phyloP scores from a whole-genome alignment of 179 eudicot species.

The Pouteria campechiana region DNA sequence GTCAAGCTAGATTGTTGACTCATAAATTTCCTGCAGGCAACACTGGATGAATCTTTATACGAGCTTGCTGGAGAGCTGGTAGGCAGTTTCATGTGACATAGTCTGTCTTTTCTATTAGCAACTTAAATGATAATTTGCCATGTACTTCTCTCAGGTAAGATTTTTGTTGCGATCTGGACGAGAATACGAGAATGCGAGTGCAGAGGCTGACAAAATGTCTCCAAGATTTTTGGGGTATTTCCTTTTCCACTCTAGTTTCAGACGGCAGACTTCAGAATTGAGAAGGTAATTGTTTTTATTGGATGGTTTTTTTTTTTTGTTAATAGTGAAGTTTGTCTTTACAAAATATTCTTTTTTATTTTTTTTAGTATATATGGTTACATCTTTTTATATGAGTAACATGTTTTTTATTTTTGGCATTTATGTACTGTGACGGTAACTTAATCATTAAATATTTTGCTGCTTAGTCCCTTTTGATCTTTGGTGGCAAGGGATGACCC shows the following conservation, averaged over 20 bases:
- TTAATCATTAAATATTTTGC: too few relatives aligned
- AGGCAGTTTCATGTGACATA: slow-evolving; percentile 5
- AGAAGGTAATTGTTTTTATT: slow-evolving; percentile 35
- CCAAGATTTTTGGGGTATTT: slow-evolving; percentile 82
- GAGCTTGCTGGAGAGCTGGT: slow-evolving; percentile 99
- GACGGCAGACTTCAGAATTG: slow-evolving; percentile 53
- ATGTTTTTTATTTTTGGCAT: too few relatives aligned
- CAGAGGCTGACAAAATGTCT: slow-evolving; percentile 65
- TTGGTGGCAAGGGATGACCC: too few relatives aligned
- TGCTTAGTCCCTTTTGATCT: too few relatives aligned
- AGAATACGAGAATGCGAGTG: slow-evolving; percentile 62
- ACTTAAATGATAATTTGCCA: too few relatives aligned
- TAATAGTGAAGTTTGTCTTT: not conserved
- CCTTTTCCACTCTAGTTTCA: slow-evolving; percentile 52
- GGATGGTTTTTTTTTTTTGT: not conserved
- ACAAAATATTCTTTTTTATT: not conserved
- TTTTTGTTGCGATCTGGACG: slow-evolving; percentile 92
- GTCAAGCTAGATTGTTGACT: too few relatives aligned
- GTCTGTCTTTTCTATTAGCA: too few relatives aligned
- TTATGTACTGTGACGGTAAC: too few relatives aligned
- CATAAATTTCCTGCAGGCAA: slow-evolving; percentile 53
- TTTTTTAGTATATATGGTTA: not conserved
- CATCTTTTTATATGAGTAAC: too few relatives aligned
- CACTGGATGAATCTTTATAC: slow-evolving; percentile 85
- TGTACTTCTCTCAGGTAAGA: slow-evolving; percentile 80